These are phyloP conservation scores for Aspergillus sp. DNA, from an alignment of 2,329 filamentous ascomycete genomes.

Conservation along the genomic window DNA sequence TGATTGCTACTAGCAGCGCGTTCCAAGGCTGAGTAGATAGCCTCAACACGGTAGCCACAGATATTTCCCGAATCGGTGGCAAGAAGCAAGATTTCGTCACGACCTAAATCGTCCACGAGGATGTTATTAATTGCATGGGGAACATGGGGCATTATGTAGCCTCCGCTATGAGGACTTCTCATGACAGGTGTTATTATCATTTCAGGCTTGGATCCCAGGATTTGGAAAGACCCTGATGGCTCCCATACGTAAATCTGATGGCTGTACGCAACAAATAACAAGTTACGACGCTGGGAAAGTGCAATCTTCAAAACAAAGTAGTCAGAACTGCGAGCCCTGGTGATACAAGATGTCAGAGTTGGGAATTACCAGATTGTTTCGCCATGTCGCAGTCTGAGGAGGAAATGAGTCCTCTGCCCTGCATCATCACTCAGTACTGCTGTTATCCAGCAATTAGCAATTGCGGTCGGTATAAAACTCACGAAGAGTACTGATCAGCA, in stretches of 20 bases:
- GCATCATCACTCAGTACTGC: conserved; percentile 2
- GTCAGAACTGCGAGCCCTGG: neutral
- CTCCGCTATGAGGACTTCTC: conserved; percentile 40
- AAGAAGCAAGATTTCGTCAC: conserved; percentile 63
- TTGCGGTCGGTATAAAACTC: conserved; percentile 1
- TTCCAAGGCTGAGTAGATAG: conserved; percentile 43
- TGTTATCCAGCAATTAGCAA: too few species aligned
- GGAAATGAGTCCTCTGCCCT: conserved; percentile 23
- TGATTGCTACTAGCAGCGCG: conserved; percentile 14
- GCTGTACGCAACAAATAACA: conserved; percentile 41
- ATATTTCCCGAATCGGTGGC: conserved; percentile 74
- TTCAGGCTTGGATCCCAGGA: conserved; percentile 31
- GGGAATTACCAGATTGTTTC: conserved; percentile 38
- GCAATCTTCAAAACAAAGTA: conserved; percentile 26
- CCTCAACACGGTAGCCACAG: conserved; percentile 61
- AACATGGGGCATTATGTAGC: conserved; percentile 48
- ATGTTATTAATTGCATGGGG: conserved; percentile 67
- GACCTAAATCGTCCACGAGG: conserved; percentile 63
- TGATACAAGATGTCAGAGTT: neutral
- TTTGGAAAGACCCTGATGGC: conserved; percentile 37
- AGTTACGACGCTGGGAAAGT: conserved; percentile 43
- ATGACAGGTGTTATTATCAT: conserved; percentile 40
- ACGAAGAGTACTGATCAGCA: conserved; percentile 12
- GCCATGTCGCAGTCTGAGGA: conserved; percentile 35
- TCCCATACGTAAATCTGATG: conserved; percentile 42